Conservation (phyloP, 208 protist genomes). For the Acanthamoeba culbertsoni region DNA sequence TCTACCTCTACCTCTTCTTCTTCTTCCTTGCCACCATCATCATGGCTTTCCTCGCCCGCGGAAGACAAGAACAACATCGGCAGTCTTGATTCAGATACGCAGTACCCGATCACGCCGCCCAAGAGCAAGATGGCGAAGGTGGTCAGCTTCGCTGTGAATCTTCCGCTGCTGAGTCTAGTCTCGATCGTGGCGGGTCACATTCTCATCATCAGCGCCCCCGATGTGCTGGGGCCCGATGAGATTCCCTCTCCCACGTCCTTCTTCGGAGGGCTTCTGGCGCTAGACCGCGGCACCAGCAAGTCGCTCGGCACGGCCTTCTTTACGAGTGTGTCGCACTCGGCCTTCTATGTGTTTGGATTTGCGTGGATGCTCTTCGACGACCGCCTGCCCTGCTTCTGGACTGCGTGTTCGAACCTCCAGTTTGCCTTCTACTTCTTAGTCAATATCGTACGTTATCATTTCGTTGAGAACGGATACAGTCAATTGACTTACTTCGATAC, state of each 20-base stretch:
- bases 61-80: not conserved
- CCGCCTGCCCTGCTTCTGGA: conserved; percentile 41
- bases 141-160: not conserved
- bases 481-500: not conserved
- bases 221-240: conserved; percentile 1
- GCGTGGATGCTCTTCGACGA: conserved; percentile 12
- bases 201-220: conserved; percentile 9
- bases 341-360: conserved; percentile 48
- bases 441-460: not conserved
- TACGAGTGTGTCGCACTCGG: not conserved
- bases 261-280: not conserved
- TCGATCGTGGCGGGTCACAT: conserved; percentile 6
- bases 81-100: not conserved
- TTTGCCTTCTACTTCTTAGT: not conserved
- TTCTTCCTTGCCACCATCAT: not conserved
- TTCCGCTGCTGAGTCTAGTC: conserved; percentile 5
- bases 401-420: not conserved
- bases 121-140: not conserved
- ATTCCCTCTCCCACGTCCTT: conserved; percentile 1
- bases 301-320: conserved; percentile 39
- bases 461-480: not conserved
- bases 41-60: not conserved
- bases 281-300: not conserved
- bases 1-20: not conserved
- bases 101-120: not conserved